phyloP scores from a whole-genome alignment of 306 rosid genomes.

The Vachellia pachyceras region DNA sequence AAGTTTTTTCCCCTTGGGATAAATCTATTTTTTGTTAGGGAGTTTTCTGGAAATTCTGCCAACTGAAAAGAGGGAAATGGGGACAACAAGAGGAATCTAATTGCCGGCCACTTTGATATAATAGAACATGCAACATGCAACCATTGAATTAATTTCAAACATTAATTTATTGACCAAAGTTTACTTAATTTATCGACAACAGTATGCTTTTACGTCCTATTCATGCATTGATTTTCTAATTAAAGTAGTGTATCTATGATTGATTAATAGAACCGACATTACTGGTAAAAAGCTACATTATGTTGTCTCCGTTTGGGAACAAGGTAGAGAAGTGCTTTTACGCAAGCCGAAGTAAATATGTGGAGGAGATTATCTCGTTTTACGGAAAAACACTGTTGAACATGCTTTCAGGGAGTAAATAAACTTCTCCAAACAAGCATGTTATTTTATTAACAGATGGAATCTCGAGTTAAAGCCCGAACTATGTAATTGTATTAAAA shows the following conservation, averaged over 20 bases:
- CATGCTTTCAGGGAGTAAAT: too few species aligned
- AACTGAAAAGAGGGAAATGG: constrained; percentile 9
- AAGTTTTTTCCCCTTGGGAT: background rate
- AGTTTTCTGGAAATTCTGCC: background rate
- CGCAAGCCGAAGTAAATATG: too few species aligned
- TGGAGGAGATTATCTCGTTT: too few species aligned
- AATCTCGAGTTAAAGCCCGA: background rate
- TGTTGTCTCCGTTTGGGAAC: too few species aligned
- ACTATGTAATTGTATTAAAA: too few species aligned
- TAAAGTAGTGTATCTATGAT: background rate
- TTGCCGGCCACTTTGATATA: constrained; percentile 4
- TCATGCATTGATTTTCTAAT: background rate
- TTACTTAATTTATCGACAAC: background rate
- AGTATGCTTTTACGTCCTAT: background rate
- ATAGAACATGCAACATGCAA: background rate
- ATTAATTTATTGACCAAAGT: background rate
- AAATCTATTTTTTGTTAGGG: background rate
- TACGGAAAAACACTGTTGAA: too few species aligned
- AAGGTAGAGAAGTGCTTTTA: too few species aligned
- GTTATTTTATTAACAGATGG: background rate
- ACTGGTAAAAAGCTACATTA: too few species aligned
- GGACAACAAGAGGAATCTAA: constrained; percentile 33
- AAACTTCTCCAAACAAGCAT: too few species aligned
- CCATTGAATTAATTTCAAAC: constrained; percentile 14
- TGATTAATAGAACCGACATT: background rate